A percentile compares a stretch with the other conserved stretches of the same genome.
phyloP scores from a whole-genome alignment of 805 yeast species.

The Trichomonascus vanleenenianus region DNA sequence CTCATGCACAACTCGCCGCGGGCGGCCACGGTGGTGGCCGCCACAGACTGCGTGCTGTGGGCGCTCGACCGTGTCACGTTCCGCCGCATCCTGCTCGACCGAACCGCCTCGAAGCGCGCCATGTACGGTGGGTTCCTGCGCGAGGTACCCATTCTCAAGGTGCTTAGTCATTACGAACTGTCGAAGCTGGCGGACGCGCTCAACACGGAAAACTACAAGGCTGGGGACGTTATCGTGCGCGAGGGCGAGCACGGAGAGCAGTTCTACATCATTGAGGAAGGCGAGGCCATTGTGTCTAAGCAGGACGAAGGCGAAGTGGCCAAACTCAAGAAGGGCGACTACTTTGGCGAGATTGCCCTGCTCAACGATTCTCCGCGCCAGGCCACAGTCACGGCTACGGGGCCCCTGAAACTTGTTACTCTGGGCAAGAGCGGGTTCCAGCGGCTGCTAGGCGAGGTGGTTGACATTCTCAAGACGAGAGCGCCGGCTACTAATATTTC shows the following conservation, averaged over 20 bases:
- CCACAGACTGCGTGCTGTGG: constrained; percentile 71
- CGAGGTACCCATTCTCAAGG: constrained; percentile 73
- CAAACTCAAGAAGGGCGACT: constrained; percentile 68
- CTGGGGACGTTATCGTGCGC: constrained; percentile 66
- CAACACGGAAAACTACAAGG: constrained; percentile 60
- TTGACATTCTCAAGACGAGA: constrained; percentile 74
- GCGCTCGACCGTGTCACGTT: constrained; percentile 90
- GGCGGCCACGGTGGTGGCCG: constrained; percentile 86
- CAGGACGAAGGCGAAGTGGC: constrained; percentile 49
- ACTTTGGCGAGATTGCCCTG: constrained; percentile 94
- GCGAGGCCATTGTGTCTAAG: constrained; percentile 70
- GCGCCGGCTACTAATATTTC: constrained; percentile 49
- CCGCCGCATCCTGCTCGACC: constrained; percentile 83
- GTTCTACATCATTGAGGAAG: constrained; percentile 70
- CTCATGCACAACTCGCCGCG: constrained; percentile 96
- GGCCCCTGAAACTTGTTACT: constrained; percentile 79
- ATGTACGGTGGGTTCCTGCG: constrained; percentile 85
- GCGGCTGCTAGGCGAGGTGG: constrained; percentile 90
- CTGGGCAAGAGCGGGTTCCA: constrained; percentile 89
- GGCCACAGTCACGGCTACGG: constrained; percentile 79
- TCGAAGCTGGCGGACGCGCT: constrained; percentile 92
- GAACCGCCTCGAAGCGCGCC: constrained; percentile 81
- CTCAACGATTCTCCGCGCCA: constrained; percentile 88
- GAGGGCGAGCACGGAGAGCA: constrained; percentile 84
- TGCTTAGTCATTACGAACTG: constrained; percentile 72